Percentiles rank a stretch among this genome's conserved stretches.
phyloP scores from a whole-genome alignment of 2,329 filamentous ascomycete genomes.

The Neopestalotiopsis rosae region DNA sequence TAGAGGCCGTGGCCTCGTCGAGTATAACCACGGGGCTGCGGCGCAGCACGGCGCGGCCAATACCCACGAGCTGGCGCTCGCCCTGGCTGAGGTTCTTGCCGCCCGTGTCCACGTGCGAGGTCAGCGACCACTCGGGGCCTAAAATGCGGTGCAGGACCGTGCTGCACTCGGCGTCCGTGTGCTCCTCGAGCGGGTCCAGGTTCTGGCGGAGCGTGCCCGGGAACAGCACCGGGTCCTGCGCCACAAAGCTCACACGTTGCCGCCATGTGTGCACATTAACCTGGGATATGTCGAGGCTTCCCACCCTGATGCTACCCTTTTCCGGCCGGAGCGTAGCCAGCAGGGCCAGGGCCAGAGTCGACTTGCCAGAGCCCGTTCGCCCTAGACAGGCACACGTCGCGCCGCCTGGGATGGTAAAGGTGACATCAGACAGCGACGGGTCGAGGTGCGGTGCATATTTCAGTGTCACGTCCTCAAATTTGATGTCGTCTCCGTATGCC shows the following conservation, averaged over 20 bases:
- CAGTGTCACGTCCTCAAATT: constrained; percentile 79
- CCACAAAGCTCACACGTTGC: constrained; percentile 65
- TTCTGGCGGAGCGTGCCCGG: constrained; percentile 66
- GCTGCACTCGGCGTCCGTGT: constrained; percentile 55
- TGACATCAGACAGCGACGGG: constrained; percentile 71
- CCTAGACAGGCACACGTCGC: constrained; percentile 74
- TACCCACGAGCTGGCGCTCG: constrained; percentile 66
- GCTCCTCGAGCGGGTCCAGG: constrained; percentile 70
- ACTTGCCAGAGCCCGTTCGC: constrained; percentile 87
- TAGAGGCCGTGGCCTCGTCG: constrained; percentile 70
- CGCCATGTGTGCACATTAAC: constrained; percentile 62
- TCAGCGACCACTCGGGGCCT: constrained; percentile 51
- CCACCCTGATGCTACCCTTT: constrained; percentile 58
- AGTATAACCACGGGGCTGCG: constrained; percentile 65
- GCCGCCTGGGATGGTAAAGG: constrained; percentile 72
- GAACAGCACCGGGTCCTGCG: constrained; percentile 68
- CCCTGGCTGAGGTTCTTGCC: constrained; percentile 68
- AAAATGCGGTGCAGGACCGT: constrained; percentile 65
- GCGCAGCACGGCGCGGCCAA: constrained; percentile 64
- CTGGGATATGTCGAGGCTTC: constrained; percentile 54
- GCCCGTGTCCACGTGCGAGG: constrained; percentile 61
- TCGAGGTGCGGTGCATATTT: constrained; percentile 81
- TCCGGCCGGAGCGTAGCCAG: constrained; percentile 60
- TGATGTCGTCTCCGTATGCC: constrained; percentile 70
- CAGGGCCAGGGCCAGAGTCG: constrained; percentile 69